Evolutionary conservation across 371 early-diverging fungal genomes (phyloP), one percentile per base, ranked within the genome.

Genomic region (Apophysomyces trapeziformis): DNA sequence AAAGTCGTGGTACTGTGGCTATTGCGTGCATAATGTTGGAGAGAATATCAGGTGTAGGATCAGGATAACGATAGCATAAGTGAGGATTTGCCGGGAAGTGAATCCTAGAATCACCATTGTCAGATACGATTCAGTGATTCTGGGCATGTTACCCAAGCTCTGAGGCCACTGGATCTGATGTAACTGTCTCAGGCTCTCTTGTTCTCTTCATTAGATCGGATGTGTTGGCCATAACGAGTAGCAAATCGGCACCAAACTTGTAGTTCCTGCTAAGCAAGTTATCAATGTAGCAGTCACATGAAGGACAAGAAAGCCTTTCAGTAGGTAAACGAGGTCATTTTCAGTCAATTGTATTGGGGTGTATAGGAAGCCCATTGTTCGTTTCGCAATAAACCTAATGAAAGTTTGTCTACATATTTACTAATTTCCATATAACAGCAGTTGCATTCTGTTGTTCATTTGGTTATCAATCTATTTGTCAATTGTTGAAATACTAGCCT

Each of bases 1-100:
- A 90, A 4, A 90, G 71, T 37, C 84, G 68, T 7, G 90, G 90
- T 0, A 84, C 78, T 13, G 76, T 71, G 9, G 73, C 80, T 39
- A 87, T 78, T 7, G 87, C 84, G 64, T 82, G 72, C 63, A 77
- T 74, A 12, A 87, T 87, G 47, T 85, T 85, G 0, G 62, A 54
- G 4, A 87, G 47, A 13, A 77, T 85, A 26, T 81, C 82, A 6
- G 79, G 77, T n/a, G 81, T 83, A 35, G 87, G 85, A 37, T 78
- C 79, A 32, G 87, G 87, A 70, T 87, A 87, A 57, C 64, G 68
- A 50, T 87, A 87, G 13, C 66, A 67, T 37, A 87, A 63, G 36
- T 82, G 75, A 9, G 87, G 87, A 43, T 80, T 77, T 1, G 83
- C 43, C 5, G 87, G 84, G 62, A 85, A 87, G 13, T 75, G 47